These are phyloP conservation scores for Gossypium raimondii DNA, from an alignment of 345 rosid genomes.

Conservation along the genomic window DNA sequence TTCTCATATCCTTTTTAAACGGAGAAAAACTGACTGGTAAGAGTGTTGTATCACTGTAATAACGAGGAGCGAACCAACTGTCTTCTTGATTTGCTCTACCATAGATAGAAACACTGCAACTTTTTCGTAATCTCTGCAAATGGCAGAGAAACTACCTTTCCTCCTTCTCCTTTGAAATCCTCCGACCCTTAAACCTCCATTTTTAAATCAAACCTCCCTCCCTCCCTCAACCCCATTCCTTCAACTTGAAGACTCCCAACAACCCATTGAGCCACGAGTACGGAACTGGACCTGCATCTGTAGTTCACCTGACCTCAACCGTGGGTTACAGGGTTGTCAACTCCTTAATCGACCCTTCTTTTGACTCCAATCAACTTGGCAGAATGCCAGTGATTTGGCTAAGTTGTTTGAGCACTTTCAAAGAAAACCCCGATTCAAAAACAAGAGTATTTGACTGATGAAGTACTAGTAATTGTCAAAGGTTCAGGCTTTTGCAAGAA, in stretches of 20 bases:
- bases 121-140: too few species aligned
- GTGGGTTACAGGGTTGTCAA: conserved; percentile 63
- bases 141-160: too few species aligned
- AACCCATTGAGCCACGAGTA: conserved; percentile 20
- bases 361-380: conserved; percentile 40
- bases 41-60: too few species aligned
- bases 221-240: too few species aligned
- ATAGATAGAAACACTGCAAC: too few species aligned
- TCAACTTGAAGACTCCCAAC: conserved; percentile 11
- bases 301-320: conserved; percentile 52
- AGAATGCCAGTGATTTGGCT: conserved; percentile 23
- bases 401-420: conserved; percentile 31
- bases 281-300: conserved; percentile 60
- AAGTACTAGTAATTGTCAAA: conserved; percentile 58
- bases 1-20: too few species aligned
- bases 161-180: too few species aligned
- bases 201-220: too few species aligned
- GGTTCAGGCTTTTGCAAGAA: conserved; percentile 71
- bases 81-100: too few species aligned
- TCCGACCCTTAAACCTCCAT: too few species aligned
- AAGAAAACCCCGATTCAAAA: conserved; percentile 22
- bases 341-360: conserved; percentile 29
- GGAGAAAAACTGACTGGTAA: too few species aligned
- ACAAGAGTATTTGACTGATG: conserved; percentile 28
- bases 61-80: too few species aligned